A percentile compares a stretch with the other conserved stretches of the same genome.
Conservation (phyloP, 2,329 filamentous ascomycete species). For the Colletotrichum somersetense region DNA sequence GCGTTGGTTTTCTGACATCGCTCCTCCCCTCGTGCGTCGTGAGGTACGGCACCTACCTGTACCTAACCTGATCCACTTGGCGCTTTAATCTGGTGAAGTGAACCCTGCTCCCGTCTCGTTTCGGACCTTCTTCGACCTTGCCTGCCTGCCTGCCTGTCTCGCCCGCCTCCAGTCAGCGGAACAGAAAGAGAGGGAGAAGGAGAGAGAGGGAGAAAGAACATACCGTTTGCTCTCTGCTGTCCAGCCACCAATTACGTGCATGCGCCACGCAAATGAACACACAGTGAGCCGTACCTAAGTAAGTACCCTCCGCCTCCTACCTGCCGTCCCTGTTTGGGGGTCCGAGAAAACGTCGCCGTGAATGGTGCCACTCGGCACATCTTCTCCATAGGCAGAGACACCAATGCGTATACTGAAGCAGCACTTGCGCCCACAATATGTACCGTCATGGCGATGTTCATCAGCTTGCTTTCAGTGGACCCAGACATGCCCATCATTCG, state of each 20-base stretch:
- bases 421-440: neutral
- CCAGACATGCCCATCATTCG: neutral
- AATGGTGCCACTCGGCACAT: constrained; percentile 11
- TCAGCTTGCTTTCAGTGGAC: neutral
- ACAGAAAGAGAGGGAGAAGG: neutral
- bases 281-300: neutral
- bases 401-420: neutral
- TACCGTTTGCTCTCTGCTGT: neutral
- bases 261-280: constrained; percentile 2
- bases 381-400: neutral
- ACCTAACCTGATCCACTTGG: constrained; percentile 31
- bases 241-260: neutral
- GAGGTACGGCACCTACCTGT: neutral
- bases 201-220: neutral
- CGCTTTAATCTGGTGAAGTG: constrained; percentile 21
- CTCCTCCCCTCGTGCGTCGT: constrained; percentile 22
- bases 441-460: neutral
- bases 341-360: neutral
- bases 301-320: neutral
- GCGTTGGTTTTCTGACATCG: constrained; percentile 20
- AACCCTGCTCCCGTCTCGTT: constrained; percentile 31
- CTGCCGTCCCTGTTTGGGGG: neutral
- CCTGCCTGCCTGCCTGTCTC: constrained; percentile 3
- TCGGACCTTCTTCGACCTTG: constrained; percentile 30
- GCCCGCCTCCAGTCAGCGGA: neutral